Base-by-base conservation (phyloP, 148 eudicot species). In the Pharnaceum exiguum region DNA sequence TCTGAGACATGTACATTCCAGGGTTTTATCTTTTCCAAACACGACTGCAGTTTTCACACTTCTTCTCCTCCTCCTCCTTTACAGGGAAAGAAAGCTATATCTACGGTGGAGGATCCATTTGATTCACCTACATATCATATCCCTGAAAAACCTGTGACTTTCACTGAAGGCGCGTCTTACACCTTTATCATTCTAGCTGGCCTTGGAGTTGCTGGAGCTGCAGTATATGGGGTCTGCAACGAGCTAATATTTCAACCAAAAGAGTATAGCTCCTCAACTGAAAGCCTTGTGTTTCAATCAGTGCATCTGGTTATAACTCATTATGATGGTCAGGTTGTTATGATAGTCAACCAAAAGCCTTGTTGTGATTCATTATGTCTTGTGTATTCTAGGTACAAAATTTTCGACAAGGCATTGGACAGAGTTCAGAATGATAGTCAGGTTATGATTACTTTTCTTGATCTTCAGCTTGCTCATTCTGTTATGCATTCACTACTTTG, bases 51-150 rank as follows among this genome's bases (percentile, higher is more conserved):
- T 50, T 47, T 40, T 60, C 42, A 58, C 48, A 21, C 8, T 26
- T 33, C 59, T 52, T 48, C 36, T 48, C 43, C 55, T 55, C 19
- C n/a, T 51, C 31, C 42, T 47, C 45, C 22, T 67, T 52, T 37
- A 36, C 84, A 90, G 94, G 63, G 71, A 47, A 77, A 71, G 43
- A 87, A 74, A 63, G 94, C 75, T 16, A 22, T 91, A 53, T 80
- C 94, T 57, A 83, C 73, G 23, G 70, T 85, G 55, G 96, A 87
- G 47, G 96, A 91, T 65, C 98, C 98, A 10, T 91, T 91, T 71
- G 96, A 91, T 69, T 73, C 97, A 50, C 98, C 94, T 33, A 91
- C 98, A 26, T 87, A 91, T 65, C 89, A 87, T 72, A 91, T 91
- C 71, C 98, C 96, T 18, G 88, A 91, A 68, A 91, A 91, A 74